Evolutionary conservation across 352 stramenopile species (phyloP).

Genomic region (Globisporangium barbulae): DNA sequence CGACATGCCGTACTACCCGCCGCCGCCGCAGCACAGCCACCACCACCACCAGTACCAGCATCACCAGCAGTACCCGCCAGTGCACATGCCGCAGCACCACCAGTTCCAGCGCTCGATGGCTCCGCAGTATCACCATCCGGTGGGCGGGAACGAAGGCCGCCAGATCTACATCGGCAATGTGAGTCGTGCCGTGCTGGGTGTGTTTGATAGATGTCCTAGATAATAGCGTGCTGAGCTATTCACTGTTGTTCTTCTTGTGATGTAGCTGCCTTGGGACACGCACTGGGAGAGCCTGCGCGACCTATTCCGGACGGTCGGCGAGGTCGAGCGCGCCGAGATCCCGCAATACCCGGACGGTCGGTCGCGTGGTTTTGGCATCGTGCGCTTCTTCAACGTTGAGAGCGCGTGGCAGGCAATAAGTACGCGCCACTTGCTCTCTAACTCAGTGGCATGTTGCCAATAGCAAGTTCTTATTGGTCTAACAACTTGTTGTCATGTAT

Average conservation of each 20-base stretch:
- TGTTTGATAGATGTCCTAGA: not conserved
- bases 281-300: slow-evolving; percentile 73
- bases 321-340: slow-evolving; percentile 69
- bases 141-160: slow-evolving; percentile 22
- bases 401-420: slow-evolving; percentile 62
- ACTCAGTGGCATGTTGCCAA: not conserved
- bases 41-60: not conserved
- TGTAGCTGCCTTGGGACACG: slow-evolving; percentile 63
- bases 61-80: slow-evolving; percentile 3
- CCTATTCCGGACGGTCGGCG: slow-evolving; percentile 55
- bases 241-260: not conserved
- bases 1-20: slow-evolving; percentile 6
- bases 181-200: slow-evolving; percentile 15
- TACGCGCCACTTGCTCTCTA: slow-evolving; percentile 19
- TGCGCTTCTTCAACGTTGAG: slow-evolving; percentile 50
- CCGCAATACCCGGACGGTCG: slow-evolving; percentile 50
- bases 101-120: slow-evolving; percentile 2
- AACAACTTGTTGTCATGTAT: not conserved
- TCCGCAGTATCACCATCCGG: slow-evolving; percentile 7
- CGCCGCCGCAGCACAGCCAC: slow-evolving; percentile 6
- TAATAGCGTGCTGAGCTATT: slow-evolving; percentile 28
- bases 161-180: slow-evolving; percentile 82
- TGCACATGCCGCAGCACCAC: not conserved
- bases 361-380: slow-evolving; percentile 68
- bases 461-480: not conserved